Evolutionary conservation across 768 basidiomycete species (phyloP).

Genomic region (Panellus pusillus): DNA sequence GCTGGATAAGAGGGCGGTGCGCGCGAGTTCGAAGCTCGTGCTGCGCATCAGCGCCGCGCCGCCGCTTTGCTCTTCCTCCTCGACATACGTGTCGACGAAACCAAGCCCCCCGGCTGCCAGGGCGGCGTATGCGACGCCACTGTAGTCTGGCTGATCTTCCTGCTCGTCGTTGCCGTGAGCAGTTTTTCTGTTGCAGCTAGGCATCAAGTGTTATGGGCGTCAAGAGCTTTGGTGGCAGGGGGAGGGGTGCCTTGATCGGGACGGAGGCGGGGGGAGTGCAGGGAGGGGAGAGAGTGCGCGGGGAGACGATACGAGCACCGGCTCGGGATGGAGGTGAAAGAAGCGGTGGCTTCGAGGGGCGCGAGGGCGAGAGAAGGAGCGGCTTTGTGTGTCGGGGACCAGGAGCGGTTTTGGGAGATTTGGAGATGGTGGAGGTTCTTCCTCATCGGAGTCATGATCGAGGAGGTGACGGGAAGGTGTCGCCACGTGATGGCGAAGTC

Average conservation of each 20-base stretch:
- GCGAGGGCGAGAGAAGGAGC: conserved; percentile 5
- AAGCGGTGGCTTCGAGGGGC: conserved; percentile 1
- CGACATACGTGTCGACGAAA: too few species aligned
- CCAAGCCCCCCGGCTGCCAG: too few species aligned
- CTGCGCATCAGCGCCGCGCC: too few species aligned
- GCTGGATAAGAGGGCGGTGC: too few species aligned
- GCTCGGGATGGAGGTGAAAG: neutral
- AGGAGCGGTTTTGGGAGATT: neutral
- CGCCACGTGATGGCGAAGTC: neutral
- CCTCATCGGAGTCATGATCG: neutral
- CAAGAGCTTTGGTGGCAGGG: neutral
- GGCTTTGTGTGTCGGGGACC: neutral
- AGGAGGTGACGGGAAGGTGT: neutral
- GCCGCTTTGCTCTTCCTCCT: too few species aligned
- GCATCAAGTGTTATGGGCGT: too few species aligned
- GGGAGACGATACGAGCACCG: neutral
- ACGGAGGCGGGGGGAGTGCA: neutral
- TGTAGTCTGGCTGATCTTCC: too few species aligned
- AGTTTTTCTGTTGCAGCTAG: too few species aligned
- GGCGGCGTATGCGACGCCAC: too few species aligned
- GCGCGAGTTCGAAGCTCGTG: too few species aligned
- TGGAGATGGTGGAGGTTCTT: neutral
- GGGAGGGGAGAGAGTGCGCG: neutral
- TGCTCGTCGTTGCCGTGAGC: too few species aligned
- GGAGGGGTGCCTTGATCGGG: neutral